A percentile compares a stretch with the other conserved stretches of the same genome.
These are phyloP conservation scores for Heterobasidion annosum DNA, from an alignment of 1,284 basidiomycete genomes.

Conservation along the genomic window DNA sequence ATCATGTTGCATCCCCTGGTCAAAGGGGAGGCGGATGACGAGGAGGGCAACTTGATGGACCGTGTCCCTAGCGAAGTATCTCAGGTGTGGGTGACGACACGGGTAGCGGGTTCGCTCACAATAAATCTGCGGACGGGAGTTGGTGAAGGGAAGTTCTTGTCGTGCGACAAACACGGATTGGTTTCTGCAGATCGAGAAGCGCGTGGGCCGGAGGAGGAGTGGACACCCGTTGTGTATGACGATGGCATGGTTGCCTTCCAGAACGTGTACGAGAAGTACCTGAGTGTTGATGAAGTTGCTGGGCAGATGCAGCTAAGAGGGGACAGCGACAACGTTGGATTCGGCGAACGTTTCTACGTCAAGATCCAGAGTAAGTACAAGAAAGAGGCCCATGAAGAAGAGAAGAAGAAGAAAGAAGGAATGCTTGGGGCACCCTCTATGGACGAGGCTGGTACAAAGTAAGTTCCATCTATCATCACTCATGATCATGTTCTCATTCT, in stretches of 20 bases:
- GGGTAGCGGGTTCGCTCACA: conserved; percentile 72
- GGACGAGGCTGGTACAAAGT: conserved; percentile 69
- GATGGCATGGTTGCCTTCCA: conserved; percentile 78
- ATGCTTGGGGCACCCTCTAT: conserved; percentile 42
- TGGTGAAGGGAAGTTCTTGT: conserved; percentile 83
- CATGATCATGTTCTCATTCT: background rate
- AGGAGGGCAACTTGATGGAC: conserved; percentile 38
- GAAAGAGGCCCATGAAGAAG: conserved; percentile 76
- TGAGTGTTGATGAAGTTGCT: conserved; percentile 75
- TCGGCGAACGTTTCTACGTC: conserved; percentile 76
- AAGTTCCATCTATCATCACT: conserved; percentile 20
- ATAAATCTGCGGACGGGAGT: conserved; percentile 76
- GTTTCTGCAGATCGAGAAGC: conserved; percentile 78
- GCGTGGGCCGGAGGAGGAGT: conserved; percentile 81
- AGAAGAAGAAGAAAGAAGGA: conserved; percentile 70
- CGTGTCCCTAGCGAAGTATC: conserved; percentile 71
- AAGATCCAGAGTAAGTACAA: conserved; percentile 90
- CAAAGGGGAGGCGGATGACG: conserved; percentile 36
- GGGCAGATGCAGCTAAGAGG: conserved; percentile 70
- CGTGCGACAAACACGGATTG: conserved; percentile 74
- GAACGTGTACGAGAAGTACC: conserved; percentile 81
- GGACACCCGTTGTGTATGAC: conserved; percentile 68
- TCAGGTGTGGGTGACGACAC: conserved; percentile 81
- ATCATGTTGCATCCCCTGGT: conserved; percentile 56
- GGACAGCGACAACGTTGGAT: conserved; percentile 77